A percentile compares a stretch with the other conserved stretches of the same genome.
Conservation (phyloP, 139 green algal genomes). For the Picochlorum sp. region DNA sequence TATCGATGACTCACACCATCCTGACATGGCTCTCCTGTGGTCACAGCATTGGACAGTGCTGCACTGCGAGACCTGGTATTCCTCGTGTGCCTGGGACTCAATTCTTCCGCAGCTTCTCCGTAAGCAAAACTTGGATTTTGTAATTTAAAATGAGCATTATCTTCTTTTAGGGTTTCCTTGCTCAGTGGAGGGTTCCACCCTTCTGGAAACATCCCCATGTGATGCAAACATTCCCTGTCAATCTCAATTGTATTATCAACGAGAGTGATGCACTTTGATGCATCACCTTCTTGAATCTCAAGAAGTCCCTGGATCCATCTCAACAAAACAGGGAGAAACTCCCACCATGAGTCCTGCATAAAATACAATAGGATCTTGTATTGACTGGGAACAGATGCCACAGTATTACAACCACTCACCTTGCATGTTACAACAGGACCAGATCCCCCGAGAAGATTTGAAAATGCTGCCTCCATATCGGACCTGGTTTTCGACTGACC, state of each 20-base stretch:
- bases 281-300: background rate
- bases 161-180: background rate
- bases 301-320: background rate
- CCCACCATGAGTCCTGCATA: slow-evolving; percentile 6
- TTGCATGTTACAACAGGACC: slow-evolving; percentile 1
- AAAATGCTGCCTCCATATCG: slow-evolving; percentile 5
- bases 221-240: background rate
- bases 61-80: no score
- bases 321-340: slow-evolving; percentile 3
- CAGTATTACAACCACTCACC: background rate
- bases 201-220: slow-evolving; percentile 10
- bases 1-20: background rate
- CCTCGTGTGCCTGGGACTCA: no score
- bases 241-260: slow-evolving; percentile 10
- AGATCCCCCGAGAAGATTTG: background rate
- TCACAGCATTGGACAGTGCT: no score
- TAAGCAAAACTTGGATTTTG: no score
- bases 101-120: no score
- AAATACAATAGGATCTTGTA: background rate
- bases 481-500: background rate
- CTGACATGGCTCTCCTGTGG: background rate
- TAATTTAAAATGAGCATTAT: background rate
- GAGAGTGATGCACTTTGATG: slow-evolving; percentile 1
- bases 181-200: background rate
- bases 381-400: background rate